Conservation (phyloP, 148 eudicot species). For the Rhododendron williamsianum region DNA sequence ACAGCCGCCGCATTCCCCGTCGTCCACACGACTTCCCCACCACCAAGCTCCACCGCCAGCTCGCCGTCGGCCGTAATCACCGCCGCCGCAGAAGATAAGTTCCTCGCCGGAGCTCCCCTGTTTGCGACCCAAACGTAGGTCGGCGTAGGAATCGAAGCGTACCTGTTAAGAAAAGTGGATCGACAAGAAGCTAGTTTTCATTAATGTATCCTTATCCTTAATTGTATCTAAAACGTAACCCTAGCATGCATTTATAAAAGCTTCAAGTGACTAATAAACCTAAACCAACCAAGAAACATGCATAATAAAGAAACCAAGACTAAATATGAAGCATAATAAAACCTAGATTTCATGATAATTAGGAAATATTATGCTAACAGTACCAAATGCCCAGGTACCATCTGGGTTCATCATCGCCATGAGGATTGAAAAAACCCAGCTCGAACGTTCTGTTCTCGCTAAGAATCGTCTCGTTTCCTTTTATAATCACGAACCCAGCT, state of each 20-base stretch:
- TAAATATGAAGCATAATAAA: too few relatives aligned
- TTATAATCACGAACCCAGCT: constrained; percentile 12
- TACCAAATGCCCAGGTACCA: constrained; percentile 67
- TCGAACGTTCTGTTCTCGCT: constrained; percentile 47
- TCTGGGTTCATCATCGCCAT: constrained; percentile 14
- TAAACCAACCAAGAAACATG: too few relatives aligned
- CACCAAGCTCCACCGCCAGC: constrained; percentile 26
- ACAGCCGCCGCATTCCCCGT: constrained; percentile 23
- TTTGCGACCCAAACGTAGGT: constrained; percentile 80
- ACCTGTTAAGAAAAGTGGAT: background rate
- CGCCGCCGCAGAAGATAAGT: constrained; percentile 22
- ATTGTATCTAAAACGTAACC: too few relatives aligned
- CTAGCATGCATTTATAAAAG: too few relatives aligned
- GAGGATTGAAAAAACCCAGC: constrained; percentile 51
- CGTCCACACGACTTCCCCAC: constrained; percentile 32
- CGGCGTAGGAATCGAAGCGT: constrained; percentile 46
- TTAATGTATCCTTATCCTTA: too few relatives aligned
- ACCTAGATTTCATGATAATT: too few relatives aligned
- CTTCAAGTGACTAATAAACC: too few relatives aligned
- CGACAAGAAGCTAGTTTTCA: too few relatives aligned
- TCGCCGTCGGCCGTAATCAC: constrained; percentile 28
- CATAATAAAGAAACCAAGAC: background rate
- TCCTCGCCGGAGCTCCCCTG: constrained; percentile 38
- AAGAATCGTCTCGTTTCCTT: constrained; percentile 31
- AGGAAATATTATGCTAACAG: background rate